Conservation (phyloP, 2,329 filamentous ascomycete genomes). For the Aspergillus sp. region DNA sequence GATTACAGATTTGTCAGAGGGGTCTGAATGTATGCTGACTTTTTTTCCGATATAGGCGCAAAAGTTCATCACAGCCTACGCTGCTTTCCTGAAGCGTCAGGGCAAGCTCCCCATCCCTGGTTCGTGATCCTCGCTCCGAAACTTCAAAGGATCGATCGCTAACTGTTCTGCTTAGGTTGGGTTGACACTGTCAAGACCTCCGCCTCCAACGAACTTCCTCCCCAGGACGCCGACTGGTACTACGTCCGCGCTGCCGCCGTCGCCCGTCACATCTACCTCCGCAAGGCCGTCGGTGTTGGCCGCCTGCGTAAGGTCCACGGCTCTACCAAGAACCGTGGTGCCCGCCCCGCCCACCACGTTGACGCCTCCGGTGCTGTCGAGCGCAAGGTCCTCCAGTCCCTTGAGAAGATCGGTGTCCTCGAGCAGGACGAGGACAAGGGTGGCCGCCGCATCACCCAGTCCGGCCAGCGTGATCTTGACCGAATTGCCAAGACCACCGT, state of each 20-base stretch:
- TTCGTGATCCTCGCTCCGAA: constrained; percentile 42
- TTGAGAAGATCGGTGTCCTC: constrained; percentile 98
- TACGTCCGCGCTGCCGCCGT: constrained; percentile 88
- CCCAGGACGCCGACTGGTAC: constrained; percentile 98
- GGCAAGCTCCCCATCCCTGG: constrained; percentile 70
- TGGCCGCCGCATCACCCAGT: constrained; percentile 96
- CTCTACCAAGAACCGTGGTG: constrained; percentile 94
- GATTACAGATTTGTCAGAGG: not conserved
- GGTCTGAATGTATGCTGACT: constrained; percentile 14
- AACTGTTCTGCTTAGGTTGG: constrained; percentile 65
- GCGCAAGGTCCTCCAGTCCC: constrained; percentile 94
- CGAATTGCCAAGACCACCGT: constrained; percentile 77
- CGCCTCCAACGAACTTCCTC: constrained; percentile 93
- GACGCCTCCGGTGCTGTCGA: constrained; percentile 93
- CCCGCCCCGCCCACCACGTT: constrained; percentile 88
- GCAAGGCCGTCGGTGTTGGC: constrained; percentile 98
- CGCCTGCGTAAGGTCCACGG: constrained; percentile 96
- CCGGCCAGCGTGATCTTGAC: constrained; percentile 98
- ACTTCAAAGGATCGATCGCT: not conserved
- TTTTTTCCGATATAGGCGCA: constrained; percentile 51
- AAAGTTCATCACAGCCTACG: constrained; percentile 68
- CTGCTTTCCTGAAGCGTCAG: constrained; percentile 70
- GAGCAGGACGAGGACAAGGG: constrained; percentile 99
- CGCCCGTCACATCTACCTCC: constrained; percentile 97
- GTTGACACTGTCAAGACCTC: constrained; percentile 99